Conservation (phyloP, 768 basidiomycete genomes). For the Favolaschia claudopus region DNA sequence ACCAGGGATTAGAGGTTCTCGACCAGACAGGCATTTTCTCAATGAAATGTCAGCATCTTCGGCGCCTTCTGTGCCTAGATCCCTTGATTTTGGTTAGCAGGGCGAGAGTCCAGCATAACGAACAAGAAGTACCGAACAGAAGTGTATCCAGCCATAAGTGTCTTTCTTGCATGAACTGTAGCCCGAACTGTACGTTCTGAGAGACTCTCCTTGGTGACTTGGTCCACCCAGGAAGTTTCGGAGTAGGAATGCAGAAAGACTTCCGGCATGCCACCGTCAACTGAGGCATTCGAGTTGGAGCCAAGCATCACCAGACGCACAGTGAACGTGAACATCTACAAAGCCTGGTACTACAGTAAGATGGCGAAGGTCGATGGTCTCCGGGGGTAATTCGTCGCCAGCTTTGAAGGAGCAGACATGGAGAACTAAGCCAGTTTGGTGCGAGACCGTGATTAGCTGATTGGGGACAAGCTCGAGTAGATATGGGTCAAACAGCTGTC, state of each 20-base stretch:
- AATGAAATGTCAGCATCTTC: conserved; percentile 66
- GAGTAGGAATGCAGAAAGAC: conserved; percentile 69
- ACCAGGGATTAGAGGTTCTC: conserved; percentile 59
- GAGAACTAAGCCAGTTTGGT: conserved; percentile 54
- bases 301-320: conserved; percentile 43
- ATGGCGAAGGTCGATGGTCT: conserved; percentile 53
- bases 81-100: conserved; percentile 49
- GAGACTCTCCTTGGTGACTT: conserved; percentile 63
- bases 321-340: conserved; percentile 64
- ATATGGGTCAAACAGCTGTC: conserved; percentile 59
- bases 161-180: conserved; percentile 62
- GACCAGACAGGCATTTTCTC: conserved; percentile 59
- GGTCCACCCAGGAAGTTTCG: conserved; percentile 69
- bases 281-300: no score
- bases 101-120: neutral
- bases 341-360: conserved; percentile 64
- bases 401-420: conserved; percentile 40
- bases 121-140: conserved; percentile 55
- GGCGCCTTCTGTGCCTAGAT: conserved; percentile 75
- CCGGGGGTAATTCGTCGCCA: conserved; percentile 16
- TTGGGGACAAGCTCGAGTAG: conserved; percentile 48
- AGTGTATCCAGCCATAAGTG: conserved; percentile 69
- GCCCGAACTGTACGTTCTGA: conserved; percentile 69
- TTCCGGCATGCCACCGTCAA: conserved; percentile 28
- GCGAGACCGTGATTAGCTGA: conserved; percentile 57